Evolutionary conservation across 805 yeast species (phyloP), one percentile per base, ranked within the genome.

Genomic region (Saccharomycopsis sp.): DNA sequence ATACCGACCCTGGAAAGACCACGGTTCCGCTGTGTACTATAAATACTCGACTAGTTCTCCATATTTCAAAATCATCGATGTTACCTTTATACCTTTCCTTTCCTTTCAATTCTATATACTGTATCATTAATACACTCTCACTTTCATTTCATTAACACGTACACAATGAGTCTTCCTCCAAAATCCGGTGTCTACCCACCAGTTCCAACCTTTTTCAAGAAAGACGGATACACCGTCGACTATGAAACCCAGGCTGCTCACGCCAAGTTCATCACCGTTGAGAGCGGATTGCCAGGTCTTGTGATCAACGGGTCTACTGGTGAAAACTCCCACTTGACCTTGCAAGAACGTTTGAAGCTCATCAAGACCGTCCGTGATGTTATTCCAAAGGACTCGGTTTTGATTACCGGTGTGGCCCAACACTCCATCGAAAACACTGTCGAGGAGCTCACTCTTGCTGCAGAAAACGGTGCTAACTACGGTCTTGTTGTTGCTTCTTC

Each of bases 151-250:
- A n/a, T n/a, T n/a, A n/a, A n/a, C n/a, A n/a, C n/a, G n/a, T n/a
- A n/a, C 16, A 53, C 5, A 21, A 62, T 61, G 64, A 48, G 57
- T 24, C 2, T 57, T 2, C 69, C 73, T 9, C 71, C 74, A 46
- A 59, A 57, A 3, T 66, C 73, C 55, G 81, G 81, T 41, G 71
- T 81, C 46, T 81, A 80, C 68, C 77, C 81, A 9, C 84, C 84
- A 34, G 70, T 74, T 14, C 80, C 81, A 58, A 80, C 85, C 3
- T 80, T 81, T 66, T 79, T 79, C 76, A 75, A 76, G 63, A 67
- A 66, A 51, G 75, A 73, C 57, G 71, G 70, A 41, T 71, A 67
- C 67, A 68, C 67, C 50, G 64, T 62, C 12, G 63, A 64, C 21
- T 66, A 64, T 46, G 64, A 70, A 2, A 64, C 74, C 34, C 74